Evolutionary conservation across 345 rosid species (phyloP), one percentile per base, ranked within the genome.

Genomic region (Ceriops tagal): DNA sequence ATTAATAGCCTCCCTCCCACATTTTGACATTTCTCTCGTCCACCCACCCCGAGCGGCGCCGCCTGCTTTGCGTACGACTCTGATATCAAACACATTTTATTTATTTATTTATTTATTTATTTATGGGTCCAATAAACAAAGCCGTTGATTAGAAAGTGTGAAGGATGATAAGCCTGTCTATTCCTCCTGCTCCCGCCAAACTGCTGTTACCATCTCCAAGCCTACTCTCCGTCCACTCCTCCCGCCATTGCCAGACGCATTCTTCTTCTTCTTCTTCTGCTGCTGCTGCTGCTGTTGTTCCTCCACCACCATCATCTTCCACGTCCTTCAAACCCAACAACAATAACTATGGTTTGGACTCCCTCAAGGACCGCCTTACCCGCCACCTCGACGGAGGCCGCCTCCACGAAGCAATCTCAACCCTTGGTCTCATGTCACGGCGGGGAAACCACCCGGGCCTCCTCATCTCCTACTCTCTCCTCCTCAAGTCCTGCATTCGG

Each of bases 401-500:
- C 59, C 83, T 91, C 64, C 85, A 66, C 5, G 78, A 86, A 70
- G 89, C 95, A 34, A 51, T 89, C 66, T 83, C 82, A 3, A 69
- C 83, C 68, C 89, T 87, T 5, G 76, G 86, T 30, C 75, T 85
- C 73, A 77, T 80, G 83, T 58, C 80, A 63, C 77, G 75, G 34
- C 56, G 67, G 8, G 85, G 86, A 5, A 66, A 77, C 28, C 73
- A 69, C 13, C 83, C 87, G 0, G 95, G 85, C 75, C 83, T 84
- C 27, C 84, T 84, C 24, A 20, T 71, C 74, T 82, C 92, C 6
- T 87, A 81, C 82, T 83, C 92, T 6, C 73, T 80, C 5, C 91
- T 91, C 76, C 97, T 91, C 81, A 91, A 88, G 52, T 77, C 88
- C 47, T 87, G 97, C 78, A 87, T 88, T 76, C 76, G 95, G 60